Evolutionary conservation across 257 asterid species (phyloP).

Genomic region (Gardenia jasminoides): DNA sequence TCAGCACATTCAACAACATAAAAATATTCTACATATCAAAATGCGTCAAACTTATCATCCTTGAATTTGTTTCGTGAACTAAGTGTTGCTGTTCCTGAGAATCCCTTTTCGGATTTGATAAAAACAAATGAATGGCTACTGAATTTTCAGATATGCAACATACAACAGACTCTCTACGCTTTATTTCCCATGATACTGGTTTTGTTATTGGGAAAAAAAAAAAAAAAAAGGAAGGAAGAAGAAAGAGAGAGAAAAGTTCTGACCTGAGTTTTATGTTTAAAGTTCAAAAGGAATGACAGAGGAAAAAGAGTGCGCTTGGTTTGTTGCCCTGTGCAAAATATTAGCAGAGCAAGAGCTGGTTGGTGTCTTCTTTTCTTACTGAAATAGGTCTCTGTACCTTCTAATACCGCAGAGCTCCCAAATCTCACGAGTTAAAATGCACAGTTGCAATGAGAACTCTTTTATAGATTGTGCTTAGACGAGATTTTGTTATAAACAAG

Average conservation of each 20-base stretch:
- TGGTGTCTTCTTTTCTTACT: neutral
- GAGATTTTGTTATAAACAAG: no score
- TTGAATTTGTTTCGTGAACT: no score
- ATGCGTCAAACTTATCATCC: neutral
- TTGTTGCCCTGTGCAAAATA: neutral
- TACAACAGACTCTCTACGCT: neutral
- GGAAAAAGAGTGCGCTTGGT: neutral
- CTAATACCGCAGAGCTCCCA: neutral
- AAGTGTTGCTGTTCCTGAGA: no score
- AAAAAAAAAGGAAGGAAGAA: no score
- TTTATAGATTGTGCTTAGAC: no score
- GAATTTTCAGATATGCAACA: neutral
- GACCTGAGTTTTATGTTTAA: neutral
- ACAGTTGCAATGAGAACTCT: no score
- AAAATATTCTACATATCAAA: neutral
- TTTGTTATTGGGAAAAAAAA: neutral
- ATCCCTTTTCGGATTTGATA: no score
- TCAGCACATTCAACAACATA: neutral
- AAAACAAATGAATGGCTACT: neutral
- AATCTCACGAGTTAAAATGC: no score
- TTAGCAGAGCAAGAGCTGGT: neutral
- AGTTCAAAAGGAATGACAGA: neutral
- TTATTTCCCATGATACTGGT: neutral
- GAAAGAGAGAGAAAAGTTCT: no score
- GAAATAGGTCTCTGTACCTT: neutral